These are phyloP conservation scores for Yamadazyma trypodendri DNA, from an alignment of 1,139 yeast genomes.

Conservation along the genomic window DNA sequence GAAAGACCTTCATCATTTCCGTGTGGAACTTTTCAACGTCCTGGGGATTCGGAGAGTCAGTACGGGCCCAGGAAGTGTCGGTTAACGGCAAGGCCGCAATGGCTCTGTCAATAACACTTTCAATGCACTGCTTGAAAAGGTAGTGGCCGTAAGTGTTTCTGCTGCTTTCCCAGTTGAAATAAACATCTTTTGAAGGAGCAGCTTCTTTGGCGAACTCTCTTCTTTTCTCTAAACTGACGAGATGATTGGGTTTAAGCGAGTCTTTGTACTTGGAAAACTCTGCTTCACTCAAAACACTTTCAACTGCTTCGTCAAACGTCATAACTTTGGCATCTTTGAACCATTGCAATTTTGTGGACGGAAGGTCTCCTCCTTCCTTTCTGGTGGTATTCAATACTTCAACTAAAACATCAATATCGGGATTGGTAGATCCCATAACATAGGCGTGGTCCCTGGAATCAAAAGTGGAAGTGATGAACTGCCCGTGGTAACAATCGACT, in stretches of 20 bases:
- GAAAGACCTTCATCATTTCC: slow-evolving; percentile 42
- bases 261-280: slow-evolving; percentile 13
- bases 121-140: slow-evolving; percentile 48
- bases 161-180: slow-evolving; percentile 59
- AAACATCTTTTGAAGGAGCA: slow-evolving; percentile 27
- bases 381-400: slow-evolving; percentile 42
- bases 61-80: slow-evolving; percentile 59
- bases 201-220: slow-evolving; percentile 28
- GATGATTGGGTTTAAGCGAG: slow-evolving; percentile 18
- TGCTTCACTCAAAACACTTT: slow-evolving; percentile 16
- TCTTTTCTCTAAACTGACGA: slow-evolving; percentile 17
- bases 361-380: slow-evolving; percentile 7
- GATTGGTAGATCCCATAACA: slow-evolving; percentile 21
- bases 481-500: slow-evolving; percentile 60
- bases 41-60: slow-evolving; percentile 51
- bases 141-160: slow-evolving; percentile 58
- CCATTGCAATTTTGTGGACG: slow-evolving; percentile 43
- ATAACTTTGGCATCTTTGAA: slow-evolving; percentile 34
- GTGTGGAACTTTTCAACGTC: slow-evolving; percentile 52
- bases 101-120: slow-evolving; percentile 53
- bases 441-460: slow-evolving; percentile 32
- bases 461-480: slow-evolving; percentile 50
- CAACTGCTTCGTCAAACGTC: slow-evolving; percentile 53
- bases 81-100: slow-evolving; percentile 55
- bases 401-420: slow-evolving; percentile 42